Evolutionary conservation across 495 filamentous ascomycete genomes (phyloP).

Genomic region (Hypoxylon rickii): DNA sequence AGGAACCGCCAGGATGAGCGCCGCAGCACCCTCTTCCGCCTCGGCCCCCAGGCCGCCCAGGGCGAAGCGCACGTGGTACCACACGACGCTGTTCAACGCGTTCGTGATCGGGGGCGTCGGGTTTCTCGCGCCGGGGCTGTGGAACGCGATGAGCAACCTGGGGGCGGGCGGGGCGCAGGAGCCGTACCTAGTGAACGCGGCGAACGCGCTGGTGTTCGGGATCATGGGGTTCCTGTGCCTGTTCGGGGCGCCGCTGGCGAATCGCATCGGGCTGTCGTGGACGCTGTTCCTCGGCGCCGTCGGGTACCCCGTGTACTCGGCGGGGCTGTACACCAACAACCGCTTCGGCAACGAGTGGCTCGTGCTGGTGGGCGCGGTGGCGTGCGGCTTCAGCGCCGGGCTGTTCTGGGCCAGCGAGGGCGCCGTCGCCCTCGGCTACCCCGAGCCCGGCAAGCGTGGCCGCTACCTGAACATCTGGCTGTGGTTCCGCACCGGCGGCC

Average conservation of each 20-base stretch:
- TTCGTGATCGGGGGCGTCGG: conserved; percentile 59
- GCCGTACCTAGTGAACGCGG: conserved; percentile 61
- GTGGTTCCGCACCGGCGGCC: conserved; percentile 59
- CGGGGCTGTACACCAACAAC: conserved; percentile 62
- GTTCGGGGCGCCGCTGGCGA: conserved; percentile 56
- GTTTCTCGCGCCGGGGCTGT: conserved; percentile 63
- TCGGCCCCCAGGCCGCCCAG: no score
- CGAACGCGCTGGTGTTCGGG: conserved; percentile 61
- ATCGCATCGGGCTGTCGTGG: conserved; percentile 57
- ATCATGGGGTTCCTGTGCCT: conserved; percentile 62
- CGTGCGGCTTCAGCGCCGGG: conserved; percentile 60
- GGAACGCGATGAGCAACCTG: conserved; percentile 61
- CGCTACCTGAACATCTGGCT: conserved; percentile 63
- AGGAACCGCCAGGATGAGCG: no score
- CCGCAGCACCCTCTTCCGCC: neutral
- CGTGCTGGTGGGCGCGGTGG: conserved; percentile 58
- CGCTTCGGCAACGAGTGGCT: conserved; percentile 62
- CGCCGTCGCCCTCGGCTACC: conserved; percentile 62
- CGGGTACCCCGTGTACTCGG: conserved; percentile 61
- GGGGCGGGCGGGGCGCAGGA: conserved; percentile 62
- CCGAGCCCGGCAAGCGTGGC: conserved; percentile 57
- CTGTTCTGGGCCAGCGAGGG: conserved; percentile 64
- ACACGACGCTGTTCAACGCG: conserved; percentile 59
- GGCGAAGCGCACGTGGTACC: conserved; percentile 47
- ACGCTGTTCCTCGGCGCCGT: conserved; percentile 60